These are phyloP conservation scores for Micromonas commoda DNA, from an alignment of 139 green algal genomes.

Conservation along the genomic window DNA sequence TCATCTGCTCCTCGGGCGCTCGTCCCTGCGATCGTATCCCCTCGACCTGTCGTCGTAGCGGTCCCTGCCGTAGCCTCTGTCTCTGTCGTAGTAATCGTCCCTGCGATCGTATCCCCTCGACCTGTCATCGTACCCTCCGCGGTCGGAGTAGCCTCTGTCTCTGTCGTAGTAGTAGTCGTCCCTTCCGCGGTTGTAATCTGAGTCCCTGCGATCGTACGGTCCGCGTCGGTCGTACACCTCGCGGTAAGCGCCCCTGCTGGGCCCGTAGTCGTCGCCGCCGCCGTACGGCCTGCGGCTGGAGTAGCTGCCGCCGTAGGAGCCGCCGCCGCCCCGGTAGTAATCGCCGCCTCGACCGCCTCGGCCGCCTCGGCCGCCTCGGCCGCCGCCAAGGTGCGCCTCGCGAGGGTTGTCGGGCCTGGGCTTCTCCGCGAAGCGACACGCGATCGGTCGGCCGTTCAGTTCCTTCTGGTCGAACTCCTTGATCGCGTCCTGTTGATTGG, in stretches of 20 bases:
- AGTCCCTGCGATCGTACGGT: neutral
- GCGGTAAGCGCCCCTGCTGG: neutral
- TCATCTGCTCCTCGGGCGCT: too few relatives aligned
- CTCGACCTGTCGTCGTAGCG: neutral
- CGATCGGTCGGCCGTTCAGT: neutral
- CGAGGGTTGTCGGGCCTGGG: neutral
- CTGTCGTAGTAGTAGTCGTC: neutral
- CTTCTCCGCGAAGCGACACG: neutral
- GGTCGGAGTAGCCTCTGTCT: neutral
- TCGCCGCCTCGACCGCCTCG: neutral
- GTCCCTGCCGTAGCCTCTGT: neutral
- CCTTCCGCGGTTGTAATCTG: neutral
- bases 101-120: neutral
- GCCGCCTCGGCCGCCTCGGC: neutral
- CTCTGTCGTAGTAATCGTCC: conserved; percentile 11
- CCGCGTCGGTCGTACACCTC: neutral
- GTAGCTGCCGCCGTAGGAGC: neutral
- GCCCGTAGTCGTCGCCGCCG: neutral
- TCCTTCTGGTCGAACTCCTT: conserved; percentile 16
- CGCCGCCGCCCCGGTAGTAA: neutral
- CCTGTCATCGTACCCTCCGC: conserved; percentile 3
- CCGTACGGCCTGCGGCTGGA: neutral
- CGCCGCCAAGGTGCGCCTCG: neutral
- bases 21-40: too few relatives aligned
- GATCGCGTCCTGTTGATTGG: neutral